A percentile compares a stretch with the other conserved stretches of the same genome.
These are phyloP conservation scores for Corylus avellana DNA, from an alignment of 306 rosid genomes.

Conservation along the genomic window DNA sequence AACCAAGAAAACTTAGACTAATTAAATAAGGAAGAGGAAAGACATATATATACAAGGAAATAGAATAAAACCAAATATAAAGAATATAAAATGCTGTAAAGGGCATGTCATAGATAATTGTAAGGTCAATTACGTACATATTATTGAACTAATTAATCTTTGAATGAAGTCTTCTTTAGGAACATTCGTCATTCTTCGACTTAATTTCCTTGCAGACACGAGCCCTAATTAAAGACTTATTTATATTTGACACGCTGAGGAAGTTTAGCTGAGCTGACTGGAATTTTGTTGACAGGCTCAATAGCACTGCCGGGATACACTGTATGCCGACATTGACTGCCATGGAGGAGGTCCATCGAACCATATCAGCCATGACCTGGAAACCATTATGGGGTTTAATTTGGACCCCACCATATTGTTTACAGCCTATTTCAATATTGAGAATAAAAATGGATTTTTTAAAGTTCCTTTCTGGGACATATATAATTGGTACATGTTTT, in stretches of 20 bases:
- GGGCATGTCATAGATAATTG: too few species aligned
- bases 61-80: too few species aligned
- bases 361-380: constrained; percentile 52
- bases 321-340: constrained; percentile 35
- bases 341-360: constrained; percentile 26
- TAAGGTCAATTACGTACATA: too few species aligned
- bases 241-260: background rate
- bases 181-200: background rate
- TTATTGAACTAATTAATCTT: background rate
- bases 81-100: too few species aligned
- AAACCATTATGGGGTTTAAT: constrained; percentile 37
- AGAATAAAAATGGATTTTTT: background rate
- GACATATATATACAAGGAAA: too few species aligned
- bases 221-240: background rate
- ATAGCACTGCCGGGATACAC: background rate
- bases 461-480: background rate
- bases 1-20: too few species aligned
- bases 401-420: constrained; percentile 15
- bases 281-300: constrained; percentile 1
- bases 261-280: background rate
- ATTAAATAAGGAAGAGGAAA: too few species aligned
- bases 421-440: background rate
- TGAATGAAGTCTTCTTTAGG: background rate
- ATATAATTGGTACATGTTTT: too few species aligned
- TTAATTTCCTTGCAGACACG: background rate